These are phyloP conservation scores for Penicillium chermesinum DNA, from an alignment of 495 filamentous ascomycete species.

Conservation along the genomic window DNA sequence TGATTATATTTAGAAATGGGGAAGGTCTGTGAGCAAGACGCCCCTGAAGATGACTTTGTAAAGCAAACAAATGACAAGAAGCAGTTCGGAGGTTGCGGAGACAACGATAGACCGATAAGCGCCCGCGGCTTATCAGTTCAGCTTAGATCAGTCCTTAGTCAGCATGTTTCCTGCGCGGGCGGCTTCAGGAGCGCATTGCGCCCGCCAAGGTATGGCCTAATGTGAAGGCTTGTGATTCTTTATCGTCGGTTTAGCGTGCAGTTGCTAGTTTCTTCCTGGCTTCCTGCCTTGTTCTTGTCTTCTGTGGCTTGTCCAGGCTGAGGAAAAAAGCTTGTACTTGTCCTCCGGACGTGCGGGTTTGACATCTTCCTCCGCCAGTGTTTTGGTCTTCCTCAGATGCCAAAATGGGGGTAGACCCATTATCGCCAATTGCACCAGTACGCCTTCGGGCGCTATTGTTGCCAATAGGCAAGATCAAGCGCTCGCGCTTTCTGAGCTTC, in stretches of 20 bases:
- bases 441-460: slow-evolving; percentile 78
- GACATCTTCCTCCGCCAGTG: slow-evolving; percentile 28
- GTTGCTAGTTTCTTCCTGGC: not conserved
- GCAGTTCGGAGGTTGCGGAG: not conserved
- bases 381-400: slow-evolving; percentile 31
- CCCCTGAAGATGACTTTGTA: slow-evolving; percentile 1
- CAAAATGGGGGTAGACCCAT: slow-evolving; percentile 78
- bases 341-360: slow-evolving; percentile 31
- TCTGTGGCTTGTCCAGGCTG: not conserved
- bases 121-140: too few relatives aligned
- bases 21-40: not conserved
- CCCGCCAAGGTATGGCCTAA: not conserved
- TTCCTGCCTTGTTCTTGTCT: not conserved
- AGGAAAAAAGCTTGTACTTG: not conserved
- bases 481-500: slow-evolving; percentile 73
- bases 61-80: not conserved
- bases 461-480: slow-evolving; percentile 79
- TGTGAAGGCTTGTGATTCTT: not conserved
- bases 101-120: not conserved
- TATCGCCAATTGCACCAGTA: slow-evolving; percentile 84
- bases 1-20: too few relatives aligned
- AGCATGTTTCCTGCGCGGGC: slow-evolving; percentile 17
- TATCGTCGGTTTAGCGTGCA: not conserved
- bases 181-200: slow-evolving; percentile 16
- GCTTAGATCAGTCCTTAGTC: slow-evolving; percentile 16